These are phyloP conservation scores for Globisporangium rhizosaccharum DNA, from an alignment of 352 stramenopile species.

Conservation along the genomic window DNA sequence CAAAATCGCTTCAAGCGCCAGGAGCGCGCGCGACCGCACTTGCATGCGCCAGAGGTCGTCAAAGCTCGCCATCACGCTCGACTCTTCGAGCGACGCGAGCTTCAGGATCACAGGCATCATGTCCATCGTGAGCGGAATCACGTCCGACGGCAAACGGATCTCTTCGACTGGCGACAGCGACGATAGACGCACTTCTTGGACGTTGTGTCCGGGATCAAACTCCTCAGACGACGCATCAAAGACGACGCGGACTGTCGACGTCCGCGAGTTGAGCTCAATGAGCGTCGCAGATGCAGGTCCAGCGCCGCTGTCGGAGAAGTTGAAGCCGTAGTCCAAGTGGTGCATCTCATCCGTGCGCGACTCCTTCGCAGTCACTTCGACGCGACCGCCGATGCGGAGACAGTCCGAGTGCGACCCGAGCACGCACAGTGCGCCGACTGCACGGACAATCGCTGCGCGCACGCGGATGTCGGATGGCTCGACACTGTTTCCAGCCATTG, in stretches of 20 bases:
- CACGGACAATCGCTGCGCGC: constrained; percentile 68
- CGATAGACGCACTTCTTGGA: constrained; percentile 72
- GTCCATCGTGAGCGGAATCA: constrained; percentile 44
- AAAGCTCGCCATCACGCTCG: constrained; percentile 54
- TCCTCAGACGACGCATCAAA: constrained; percentile 64
- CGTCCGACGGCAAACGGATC: constrained; percentile 52
- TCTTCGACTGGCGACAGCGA: constrained; percentile 74
- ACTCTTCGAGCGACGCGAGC: constrained; percentile 70
- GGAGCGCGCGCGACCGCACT: constrained; percentile 75
- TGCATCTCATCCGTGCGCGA: constrained; percentile 20
- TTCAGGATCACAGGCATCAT: constrained; percentile 85
- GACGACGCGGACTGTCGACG: constrained; percentile 68
- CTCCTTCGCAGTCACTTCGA: constrained; percentile 57
- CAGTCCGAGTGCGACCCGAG: constrained; percentile 82
- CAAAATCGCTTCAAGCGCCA: constrained; percentile 76
- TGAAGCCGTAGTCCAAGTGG: constrained; percentile 47
- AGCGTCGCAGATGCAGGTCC: constrained; percentile 61
- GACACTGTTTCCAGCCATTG: neutral
- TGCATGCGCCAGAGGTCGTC: constrained; percentile 81
- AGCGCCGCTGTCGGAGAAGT: constrained; percentile 26
- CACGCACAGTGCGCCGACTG: constrained; percentile 76
- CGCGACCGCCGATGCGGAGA: constrained; percentile 72
- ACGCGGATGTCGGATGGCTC: constrained; percentile 59
- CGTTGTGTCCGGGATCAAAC: constrained; percentile 76
- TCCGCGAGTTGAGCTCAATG: constrained; percentile 62